Evolutionary conservation across 345 rosid species (phyloP).

Genomic region (Rhizophora mangle): DNA sequence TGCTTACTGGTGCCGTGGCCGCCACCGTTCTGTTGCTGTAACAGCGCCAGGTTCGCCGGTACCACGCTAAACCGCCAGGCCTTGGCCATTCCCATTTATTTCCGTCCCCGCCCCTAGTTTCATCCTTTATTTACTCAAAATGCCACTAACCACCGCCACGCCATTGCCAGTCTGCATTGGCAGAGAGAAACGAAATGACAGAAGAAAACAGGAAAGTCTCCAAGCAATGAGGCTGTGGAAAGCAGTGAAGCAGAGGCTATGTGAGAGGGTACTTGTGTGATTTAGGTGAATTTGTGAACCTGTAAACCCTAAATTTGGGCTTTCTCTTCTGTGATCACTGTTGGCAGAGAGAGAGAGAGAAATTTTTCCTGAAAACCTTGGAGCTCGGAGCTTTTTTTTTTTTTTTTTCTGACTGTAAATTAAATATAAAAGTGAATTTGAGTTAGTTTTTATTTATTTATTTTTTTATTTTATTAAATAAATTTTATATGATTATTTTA

Average conservation of each 20-base stretch:
- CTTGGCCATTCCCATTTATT: slow-evolving; percentile 50
- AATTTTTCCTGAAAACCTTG: too few species aligned
- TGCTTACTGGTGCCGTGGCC: slow-evolving; percentile 21
- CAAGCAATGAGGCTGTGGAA: too few species aligned
- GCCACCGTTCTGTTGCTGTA: slow-evolving; percentile 47
- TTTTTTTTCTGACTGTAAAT: too few species aligned
- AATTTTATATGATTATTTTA: too few species aligned
- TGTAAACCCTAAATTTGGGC: slow-evolving; percentile 10
- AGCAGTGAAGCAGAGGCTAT: too few species aligned
- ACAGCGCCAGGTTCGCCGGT: slow-evolving; percentile 55
- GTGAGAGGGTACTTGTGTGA: background rate
- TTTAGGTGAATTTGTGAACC: background rate
- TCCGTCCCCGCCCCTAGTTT: slow-evolving; percentile 23
- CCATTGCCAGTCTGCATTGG: too few species aligned
- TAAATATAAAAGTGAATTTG: too few species aligned
- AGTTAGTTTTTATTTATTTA: too few species aligned
- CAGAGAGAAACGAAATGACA: background rate
- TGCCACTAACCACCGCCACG: background rate
- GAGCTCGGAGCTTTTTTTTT: too few species aligned
- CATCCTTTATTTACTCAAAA: slow-evolving; percentile 30
- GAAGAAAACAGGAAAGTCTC: too few species aligned
- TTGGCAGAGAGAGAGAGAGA: background rate
- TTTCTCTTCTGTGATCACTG: background rate
- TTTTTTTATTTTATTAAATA: too few species aligned
- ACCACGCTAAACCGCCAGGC: slow-evolving; percentile 52